Evolutionary conservation across 2,329 filamentous ascomycete species (phyloP).

Genomic region (Zarea fungicola): DNA sequence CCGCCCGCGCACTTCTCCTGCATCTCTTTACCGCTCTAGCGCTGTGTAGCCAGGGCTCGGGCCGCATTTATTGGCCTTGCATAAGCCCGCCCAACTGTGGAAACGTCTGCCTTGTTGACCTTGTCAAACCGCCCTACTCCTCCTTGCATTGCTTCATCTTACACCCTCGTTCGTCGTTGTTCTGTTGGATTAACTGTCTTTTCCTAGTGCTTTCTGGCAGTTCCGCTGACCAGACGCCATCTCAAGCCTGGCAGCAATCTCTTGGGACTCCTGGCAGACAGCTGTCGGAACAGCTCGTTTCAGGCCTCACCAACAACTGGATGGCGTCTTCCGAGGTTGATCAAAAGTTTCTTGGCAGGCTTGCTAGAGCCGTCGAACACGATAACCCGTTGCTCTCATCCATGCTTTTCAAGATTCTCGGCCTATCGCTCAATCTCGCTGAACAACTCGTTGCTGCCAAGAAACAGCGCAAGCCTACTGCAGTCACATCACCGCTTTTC

Average conservation of each 20-base stretch:
- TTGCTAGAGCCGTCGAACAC: conserved; percentile 72
- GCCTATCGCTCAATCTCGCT: conserved; percentile 82
- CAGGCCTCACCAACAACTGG: conserved; percentile 18
- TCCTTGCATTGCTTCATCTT: conserved; percentile 21
- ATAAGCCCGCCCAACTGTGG: conserved; percentile 11
- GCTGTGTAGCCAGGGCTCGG: conserved; percentile 12
- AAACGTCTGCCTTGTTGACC: conserved; percentile 4
- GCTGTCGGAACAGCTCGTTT: conserved; percentile 7
- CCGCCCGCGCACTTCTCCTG: conserved; percentile 26
- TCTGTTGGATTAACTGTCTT: conserved; percentile 9
- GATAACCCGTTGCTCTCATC: conserved; percentile 75
- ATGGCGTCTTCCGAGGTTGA: conserved; percentile 98
- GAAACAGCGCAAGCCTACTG: conserved; percentile 76
- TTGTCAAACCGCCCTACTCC: conserved; percentile 12
- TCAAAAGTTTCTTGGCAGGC: conserved; percentile 89
- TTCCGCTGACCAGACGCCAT: conserved; percentile 2
- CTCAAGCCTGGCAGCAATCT: conserved; percentile 1
- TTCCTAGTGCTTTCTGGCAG: conserved; percentile 9
- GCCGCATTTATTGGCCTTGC: conserved; percentile 10
- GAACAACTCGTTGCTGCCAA: conserved; percentile 77
- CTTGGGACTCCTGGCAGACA: neutral
- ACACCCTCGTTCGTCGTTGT: conserved; percentile 11
- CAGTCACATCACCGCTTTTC: conserved; percentile 70
- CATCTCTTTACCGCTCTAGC: conserved; percentile 12
- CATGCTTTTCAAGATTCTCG: conserved; percentile 86